A percentile compares a stretch with the other conserved stretches of the same genome.
phyloP scores from a whole-genome alignment of 306 rosid genomes.

The Vigna nakashimae region DNA sequence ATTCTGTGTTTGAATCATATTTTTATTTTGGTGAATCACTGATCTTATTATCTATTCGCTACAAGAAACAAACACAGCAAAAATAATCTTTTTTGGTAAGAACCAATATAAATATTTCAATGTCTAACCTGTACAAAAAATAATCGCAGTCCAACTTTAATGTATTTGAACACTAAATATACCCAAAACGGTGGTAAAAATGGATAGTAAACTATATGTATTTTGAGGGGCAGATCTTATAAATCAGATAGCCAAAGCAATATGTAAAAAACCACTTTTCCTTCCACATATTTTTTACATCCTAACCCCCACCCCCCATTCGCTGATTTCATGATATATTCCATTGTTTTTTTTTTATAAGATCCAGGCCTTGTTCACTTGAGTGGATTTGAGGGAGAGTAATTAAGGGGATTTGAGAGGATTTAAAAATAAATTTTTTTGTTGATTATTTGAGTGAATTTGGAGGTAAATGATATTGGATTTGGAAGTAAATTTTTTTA shows the following conservation, averaged over 20 bases:
- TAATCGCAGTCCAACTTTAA: neutral
- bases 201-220: neutral
- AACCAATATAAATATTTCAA: conserved; percentile 3
- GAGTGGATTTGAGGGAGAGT: too few relatives aligned
- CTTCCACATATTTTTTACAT: neutral
- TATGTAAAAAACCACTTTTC: neutral
- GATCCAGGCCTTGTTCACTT: too few relatives aligned
- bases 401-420: too few relatives aligned
- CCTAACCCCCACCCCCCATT: neutral
- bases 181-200: conserved; percentile 11
- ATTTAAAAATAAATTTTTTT: too few relatives aligned
- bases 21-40: neutral
- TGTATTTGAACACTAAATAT: conserved; percentile 10
- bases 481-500: too few relatives aligned
- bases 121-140: neutral
- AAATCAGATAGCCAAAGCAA: neutral
- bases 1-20: neutral
- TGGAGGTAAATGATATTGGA: too few relatives aligned
- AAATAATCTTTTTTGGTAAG: conserved; percentile 9
- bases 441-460: too few relatives aligned
- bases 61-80: neutral
- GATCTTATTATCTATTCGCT: neutral
- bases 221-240: neutral
- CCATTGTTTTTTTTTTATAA: neutral
- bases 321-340: neutral